These are phyloP conservation scores for Cymbopogon citratus DNA, from an alignment of 176 grass and related monocot genomes.

Conservation along the genomic window DNA sequence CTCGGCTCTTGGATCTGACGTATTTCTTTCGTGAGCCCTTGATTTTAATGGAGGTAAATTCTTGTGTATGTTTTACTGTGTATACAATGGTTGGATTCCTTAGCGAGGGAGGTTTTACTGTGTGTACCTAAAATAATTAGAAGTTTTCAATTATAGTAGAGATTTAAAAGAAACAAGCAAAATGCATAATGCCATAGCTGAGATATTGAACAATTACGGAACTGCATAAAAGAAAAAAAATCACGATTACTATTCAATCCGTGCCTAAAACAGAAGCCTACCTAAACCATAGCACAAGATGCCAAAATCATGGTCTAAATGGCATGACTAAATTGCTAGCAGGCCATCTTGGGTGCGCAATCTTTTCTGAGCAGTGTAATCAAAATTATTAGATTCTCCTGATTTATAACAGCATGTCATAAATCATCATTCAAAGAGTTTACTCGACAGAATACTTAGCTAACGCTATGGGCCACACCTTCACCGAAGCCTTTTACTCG, in stretches of 20 bases:
- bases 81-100: no score
- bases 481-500: no score
- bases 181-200: not conserved
- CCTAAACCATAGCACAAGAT: not conserved
- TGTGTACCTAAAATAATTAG: no score
- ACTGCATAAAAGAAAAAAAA: not conserved
- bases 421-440: not conserved
- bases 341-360: not conserved
- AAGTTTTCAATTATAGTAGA: no score
- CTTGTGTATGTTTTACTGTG: no score
- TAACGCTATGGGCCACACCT: no score
- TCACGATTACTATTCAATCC: not conserved
- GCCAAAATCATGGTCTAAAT: not conserved
- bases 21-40: no score
- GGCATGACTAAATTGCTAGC: not conserved
- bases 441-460: no score
- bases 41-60: no score
- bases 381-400: conserved; percentile 13
- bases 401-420: not conserved
- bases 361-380: not conserved
- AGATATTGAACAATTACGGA: not conserved
- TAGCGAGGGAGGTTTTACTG: no score
- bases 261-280: not conserved
- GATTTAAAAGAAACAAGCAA: not conserved
- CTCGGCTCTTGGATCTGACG: no score